Evolutionary conservation across 2,329 filamentous ascomycete genomes (phyloP).

Genomic region (Colletotrichum sp.): DNA sequence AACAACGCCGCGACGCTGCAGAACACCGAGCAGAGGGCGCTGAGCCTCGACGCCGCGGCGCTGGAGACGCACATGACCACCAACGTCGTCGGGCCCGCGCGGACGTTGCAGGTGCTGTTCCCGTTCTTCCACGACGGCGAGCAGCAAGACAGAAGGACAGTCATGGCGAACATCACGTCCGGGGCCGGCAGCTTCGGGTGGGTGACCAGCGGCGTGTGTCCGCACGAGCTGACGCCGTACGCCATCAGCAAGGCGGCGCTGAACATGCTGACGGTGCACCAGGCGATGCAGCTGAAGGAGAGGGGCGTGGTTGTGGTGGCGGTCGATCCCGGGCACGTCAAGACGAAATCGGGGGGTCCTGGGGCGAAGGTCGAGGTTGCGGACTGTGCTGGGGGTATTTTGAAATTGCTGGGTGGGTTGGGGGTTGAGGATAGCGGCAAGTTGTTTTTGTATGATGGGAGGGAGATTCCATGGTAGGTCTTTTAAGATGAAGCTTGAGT

Average conservation of each 20-base stretch:
- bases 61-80: constrained; percentile 44
- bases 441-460: not conserved
- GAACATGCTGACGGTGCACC: constrained; percentile 41
- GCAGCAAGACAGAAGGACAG: constrained; percentile 17
- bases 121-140: constrained; percentile 24
- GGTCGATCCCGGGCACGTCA: constrained; percentile 39
- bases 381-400: constrained; percentile 22
- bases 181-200: constrained; percentile 37
- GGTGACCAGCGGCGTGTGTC: constrained; percentile 25
- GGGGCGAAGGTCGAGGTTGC: constrained; percentile 29
- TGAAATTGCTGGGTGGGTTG: not conserved
- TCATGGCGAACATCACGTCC: constrained; percentile 48
- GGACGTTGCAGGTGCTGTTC: constrained; percentile 43
- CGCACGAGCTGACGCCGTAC: constrained; percentile 35
- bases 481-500: not conserved
- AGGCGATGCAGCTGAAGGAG: constrained; percentile 28
- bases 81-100: constrained; percentile 53
- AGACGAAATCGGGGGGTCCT: constrained; percentile 36
- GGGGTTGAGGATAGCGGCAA: not conserved
- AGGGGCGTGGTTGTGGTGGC: constrained; percentile 29
- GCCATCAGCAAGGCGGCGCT: constrained; percentile 38
- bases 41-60: constrained; percentile 40
- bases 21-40: constrained; percentile 35
- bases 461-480: not conserved
- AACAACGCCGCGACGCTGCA: constrained; percentile 40